Base-by-base conservation (phyloP, 2,329 filamentous ascomycete genomes). In the Cladophialophora immunda region DNA sequence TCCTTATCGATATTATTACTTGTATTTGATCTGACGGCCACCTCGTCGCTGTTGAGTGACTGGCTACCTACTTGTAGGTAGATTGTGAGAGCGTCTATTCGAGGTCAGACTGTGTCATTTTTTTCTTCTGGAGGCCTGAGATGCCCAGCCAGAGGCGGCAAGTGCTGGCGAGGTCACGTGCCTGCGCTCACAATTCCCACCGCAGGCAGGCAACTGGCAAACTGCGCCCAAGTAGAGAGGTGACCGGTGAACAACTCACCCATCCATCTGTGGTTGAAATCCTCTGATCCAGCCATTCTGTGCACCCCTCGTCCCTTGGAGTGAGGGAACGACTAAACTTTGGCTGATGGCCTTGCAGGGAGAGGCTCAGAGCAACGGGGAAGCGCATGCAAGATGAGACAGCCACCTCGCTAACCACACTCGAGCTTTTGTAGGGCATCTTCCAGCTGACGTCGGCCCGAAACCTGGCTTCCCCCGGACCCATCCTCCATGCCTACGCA, bases 121-220 rank as follows among this genome's bases (percentile, higher is more conserved):
- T n/a, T n/a, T n/a, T n/a, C n/a, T n/a, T n/a, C n/a, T 50, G 45
- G 45, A 22, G 45, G 45, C 25, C 45, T 7, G 45, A 50, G 4
- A 27, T 7, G 19, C 45, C 9, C 45, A 27, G 45, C 45, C 22
- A 13, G 9, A 50, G 11, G 45, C 13, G 45, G 45, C 19, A 50
- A 17, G 45, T 50, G 45, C 45, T 50, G 22, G 45, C 45, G 45
- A 50, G 45, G 22, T 50, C 45, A 50, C 45, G 45, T 50, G 45
- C 2, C n/a, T 45, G 32, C 9, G n/a, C 15, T 41, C 38, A 41
- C 38, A 19, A 36, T 11, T 36, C 8, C 1, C 32, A n/a, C n/a
- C n/a, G n/a, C n/a, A n/a, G n/a, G n/a, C n/a, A n/a, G n/a, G n/a
- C n/a, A n/a, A n/a, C n/a, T n/a, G n/a, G 29, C 29, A 13, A 4